Base-by-base conservation (phyloP, 345 rosid species). In the Salix exigua region DNA sequence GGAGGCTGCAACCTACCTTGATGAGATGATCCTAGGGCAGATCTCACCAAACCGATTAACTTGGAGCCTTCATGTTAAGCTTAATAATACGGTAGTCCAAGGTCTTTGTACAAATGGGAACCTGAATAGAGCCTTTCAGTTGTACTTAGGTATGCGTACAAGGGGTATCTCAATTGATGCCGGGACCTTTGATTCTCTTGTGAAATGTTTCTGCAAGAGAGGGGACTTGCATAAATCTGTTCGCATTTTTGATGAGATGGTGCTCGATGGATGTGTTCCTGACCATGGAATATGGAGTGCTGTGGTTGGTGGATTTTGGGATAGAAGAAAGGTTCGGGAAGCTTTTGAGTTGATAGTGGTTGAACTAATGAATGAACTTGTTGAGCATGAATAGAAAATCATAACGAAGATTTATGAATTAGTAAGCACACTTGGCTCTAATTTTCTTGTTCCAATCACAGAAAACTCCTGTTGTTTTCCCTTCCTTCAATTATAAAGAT, bases 1-100 rank as follows among this genome's bases (percentile, higher is more conserved):
- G 61, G 93, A 90, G 87, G 98, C 97, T 82, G 97, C 97, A 25
- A 89, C 88, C 83, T 89, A 89, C 78, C 88, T 93, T 2, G 99
- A 91, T 55, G 99, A 95, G 85, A 91, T 93, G 97, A 72, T 91
- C 30, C 85, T 93, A 50, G 88, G 83, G 66, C 82, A 90, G 48
- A 82, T 85, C 66, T 76, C 88, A 55, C 97, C 94, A 35, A 91
- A 81, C 79, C 88, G 91, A 61, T 70, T 95, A 55, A 91, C 97
- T 53, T 89, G 96, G 96, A 83, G 87, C 81, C 83, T 91, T 61
- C 97, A 88, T 80, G 89, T 89, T 66, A 86, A 86, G 85, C 87
- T 84, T 46, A 81, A 89, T 75, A 91, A 90, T 86, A 85, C 31
- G 58, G 93, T 89, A 30, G 87, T 87, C 71, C 81, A 61, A 78